These are phyloP conservation scores for Fraxinus sp. DNA, from an alignment of 305 asterid genomes.

Conservation along the genomic window DNA sequence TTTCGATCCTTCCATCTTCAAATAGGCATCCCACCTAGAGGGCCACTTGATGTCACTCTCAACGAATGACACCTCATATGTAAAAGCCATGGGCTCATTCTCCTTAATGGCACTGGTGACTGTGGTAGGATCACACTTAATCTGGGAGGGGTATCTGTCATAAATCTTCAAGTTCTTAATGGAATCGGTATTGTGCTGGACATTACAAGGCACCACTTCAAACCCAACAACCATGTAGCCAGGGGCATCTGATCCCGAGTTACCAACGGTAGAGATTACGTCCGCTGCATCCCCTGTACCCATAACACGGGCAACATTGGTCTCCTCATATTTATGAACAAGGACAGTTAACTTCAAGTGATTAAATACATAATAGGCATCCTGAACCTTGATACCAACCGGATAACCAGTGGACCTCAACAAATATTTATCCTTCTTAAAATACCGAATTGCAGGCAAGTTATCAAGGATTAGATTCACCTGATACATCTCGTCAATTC, in stretches of 20 bases:
- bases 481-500: constrained; percentile 68
- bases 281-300: constrained; percentile 66
- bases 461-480: constrained; percentile 64
- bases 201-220: constrained; percentile 78
- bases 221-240: constrained; percentile 90
- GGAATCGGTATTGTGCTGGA: constrained; percentile 48
- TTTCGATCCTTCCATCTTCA: constrained; percentile 88
- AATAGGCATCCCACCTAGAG: constrained; percentile 86
- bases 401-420: constrained; percentile 63
- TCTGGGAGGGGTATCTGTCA: constrained; percentile 46
- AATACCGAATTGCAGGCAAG: constrained; percentile 59
- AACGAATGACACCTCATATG: constrained; percentile 65
- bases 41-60: constrained; percentile 85
- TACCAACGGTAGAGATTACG: constrained; percentile 56
- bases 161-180: constrained; percentile 56
- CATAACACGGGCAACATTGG: constrained; percentile 55
- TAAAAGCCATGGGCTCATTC: constrained; percentile 57
- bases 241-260: constrained; percentile 48
- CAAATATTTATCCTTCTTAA: constrained; percentile 45
- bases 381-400: constrained; percentile 49
- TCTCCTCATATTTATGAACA: constrained; percentile 51
- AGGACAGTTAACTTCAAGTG: constrained; percentile 63
- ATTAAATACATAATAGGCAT: constrained; percentile 47
- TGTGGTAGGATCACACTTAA: constrained; percentile 57
- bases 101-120: constrained; percentile 66